phyloP scores from a whole-genome alignment of 176 grass and related monocot genomes.

The Raddia distichophylla region DNA sequence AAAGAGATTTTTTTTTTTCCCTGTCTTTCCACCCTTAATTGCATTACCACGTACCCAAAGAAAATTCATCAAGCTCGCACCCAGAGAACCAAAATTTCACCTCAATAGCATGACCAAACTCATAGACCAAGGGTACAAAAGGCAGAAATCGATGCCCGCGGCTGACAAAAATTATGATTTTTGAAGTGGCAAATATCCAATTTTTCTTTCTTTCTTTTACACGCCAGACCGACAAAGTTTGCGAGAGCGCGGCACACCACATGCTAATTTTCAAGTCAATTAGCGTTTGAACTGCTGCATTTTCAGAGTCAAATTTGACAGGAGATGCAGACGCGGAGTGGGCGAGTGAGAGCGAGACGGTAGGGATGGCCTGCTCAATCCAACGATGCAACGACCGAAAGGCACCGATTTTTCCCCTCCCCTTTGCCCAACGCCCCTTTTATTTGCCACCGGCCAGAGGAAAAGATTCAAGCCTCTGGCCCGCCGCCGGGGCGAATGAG shows the following conservation, averaged over 20 bases:
- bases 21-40: too few relatives aligned
- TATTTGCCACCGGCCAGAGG: slow-evolving; percentile 30
- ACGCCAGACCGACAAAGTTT: too few relatives aligned
- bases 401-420: not conserved
- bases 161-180: too few relatives aligned
- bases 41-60: too few relatives aligned
- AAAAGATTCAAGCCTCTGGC: not conserved
- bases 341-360: not conserved
- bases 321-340: not conserved
- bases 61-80: too few relatives aligned
- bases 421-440: slow-evolving; percentile 22
- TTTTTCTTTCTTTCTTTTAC: too few relatives aligned
- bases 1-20: too few relatives aligned
- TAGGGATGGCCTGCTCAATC: slow-evolving; percentile 13
- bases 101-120: too few relatives aligned
- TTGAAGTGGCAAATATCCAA: too few relatives aligned
- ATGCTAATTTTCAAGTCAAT: not conserved
- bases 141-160: too few relatives aligned
- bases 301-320: not conserved
- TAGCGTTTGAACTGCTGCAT: not conserved
- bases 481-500: slow-evolving; percentile 13
- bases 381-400: slow-evolving; percentile 45
- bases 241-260: not conserved
- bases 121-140: too few relatives aligned
- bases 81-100: too few relatives aligned